Base-by-base conservation (phyloP, 2,329 filamentous ascomycete species). In the Venturiaceae sp. region DNA sequence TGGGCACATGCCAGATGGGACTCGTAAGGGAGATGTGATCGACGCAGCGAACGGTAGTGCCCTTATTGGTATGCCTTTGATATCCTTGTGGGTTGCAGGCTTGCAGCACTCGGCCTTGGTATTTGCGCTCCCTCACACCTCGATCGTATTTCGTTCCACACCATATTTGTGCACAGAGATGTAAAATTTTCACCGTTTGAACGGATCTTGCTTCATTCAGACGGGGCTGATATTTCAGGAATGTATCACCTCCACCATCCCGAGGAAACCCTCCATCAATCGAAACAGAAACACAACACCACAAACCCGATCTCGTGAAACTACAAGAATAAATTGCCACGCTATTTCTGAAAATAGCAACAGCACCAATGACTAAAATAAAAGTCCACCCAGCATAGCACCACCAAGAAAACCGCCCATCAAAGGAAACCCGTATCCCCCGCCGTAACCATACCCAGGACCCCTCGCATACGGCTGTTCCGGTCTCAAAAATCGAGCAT, bases 401-500 rank as follows among this genome's bases (percentile, higher is more conserved):
- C 78, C 78, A 39, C 77, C 77, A 23, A 75, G 64, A 30, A 80
- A 61, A n/a, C 77, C 77, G 61, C 73, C 72, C 39, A 72, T 67
- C 59, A 81, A 46, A 2, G 76, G 77, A 28, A 79, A 59, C 7
- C 77, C 78, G 60, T 73, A 63, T 0, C 76, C 75, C 16, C 75
- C 75, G 28, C 77, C 76, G 65, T 74, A 76, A 2, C 75, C 75
- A 34, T 66, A 64, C 5, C 71, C 73, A 62, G 71, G 72, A 2
- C 74, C 74, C 56, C 77, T 64, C 0, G 66, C 68, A 63, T 84
- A 84, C 30, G 77, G 74, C 30, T 69, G 67, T 16, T 64, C 65
- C 1, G 81, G 81, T 47, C 79, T 72, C 41, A 79, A 68, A 63
- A 75, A 82, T 55, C 77, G 68, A 6, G 74, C 74, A 64, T 77